Base-by-base conservation (phyloP, 768 basidiomycete species). In the Clitopilus hobsonii region DNA sequence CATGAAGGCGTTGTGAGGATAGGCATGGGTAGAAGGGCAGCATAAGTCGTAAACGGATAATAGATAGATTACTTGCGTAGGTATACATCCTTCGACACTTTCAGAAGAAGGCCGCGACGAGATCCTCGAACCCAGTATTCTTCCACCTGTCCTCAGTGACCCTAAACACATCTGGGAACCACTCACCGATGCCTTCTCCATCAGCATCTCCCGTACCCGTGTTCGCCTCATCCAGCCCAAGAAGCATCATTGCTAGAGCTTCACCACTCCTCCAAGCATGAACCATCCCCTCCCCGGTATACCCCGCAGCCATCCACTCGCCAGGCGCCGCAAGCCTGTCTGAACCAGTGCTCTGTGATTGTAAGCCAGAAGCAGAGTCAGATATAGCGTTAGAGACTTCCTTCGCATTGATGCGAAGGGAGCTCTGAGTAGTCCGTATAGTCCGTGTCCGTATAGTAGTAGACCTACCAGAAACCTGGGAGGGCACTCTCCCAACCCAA, bases 291-390 rank as follows among this genome's bases (percentile, higher is more conserved):
- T 90, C 88, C 0, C 88, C 88, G 0, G 78, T 75, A 63, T 84
- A 89, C 3, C 86, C 88, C 11, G 84, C 86, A 14, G 82, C 72
- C 14, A 89, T 75, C 88, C 88, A 89, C 64, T 89, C 88, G 16
- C 86, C 86, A 0, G 84, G 67, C 20, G 61, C 54, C 1, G 74
- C 70, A 8, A 70, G 55, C 20, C 52, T 30, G 26, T 45, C 41
- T 45, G 41, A 45, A 18, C 41, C 41, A 45, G 41, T 45, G 41
- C 41, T 45, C 41, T 45, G 41, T 45, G 18, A 45, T 45, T 18
- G 41, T 45, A 45, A 45, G 41, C 41, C 41, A 45, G 41, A 45
- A 20, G 41, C 41, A 45, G 22, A 16, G 41, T 45, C 41, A 45
- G 41, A 45, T 18, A 11, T 3, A 45, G 41, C n/a, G 41, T 18